A percentile compares a stretch with the other conserved stretches of the same genome.
Evolutionary conservation across 1,284 basidiomycete genomes (phyloP).

Genomic region (Rhodotorula sp.): DNA sequence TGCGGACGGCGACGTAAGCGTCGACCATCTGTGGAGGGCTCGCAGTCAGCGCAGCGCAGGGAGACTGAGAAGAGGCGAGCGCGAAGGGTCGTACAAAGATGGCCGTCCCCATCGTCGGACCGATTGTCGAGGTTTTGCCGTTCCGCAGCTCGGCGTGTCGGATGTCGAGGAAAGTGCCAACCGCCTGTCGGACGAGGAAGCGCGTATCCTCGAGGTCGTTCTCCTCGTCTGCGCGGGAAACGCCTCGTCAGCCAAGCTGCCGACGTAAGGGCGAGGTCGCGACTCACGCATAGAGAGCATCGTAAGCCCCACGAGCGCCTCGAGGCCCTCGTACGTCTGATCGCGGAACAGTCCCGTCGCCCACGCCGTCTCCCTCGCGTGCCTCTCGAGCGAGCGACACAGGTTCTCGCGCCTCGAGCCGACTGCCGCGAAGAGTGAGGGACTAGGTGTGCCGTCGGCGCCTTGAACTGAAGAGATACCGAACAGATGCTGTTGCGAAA

Average conservation of each 20-base stretch:
- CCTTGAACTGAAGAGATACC: slow-evolving; percentile 13
- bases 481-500: slow-evolving; percentile 12
- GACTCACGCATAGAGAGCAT: slow-evolving; percentile 19
- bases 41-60: background rate
- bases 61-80: too few relatives aligned
- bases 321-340: slow-evolving; percentile 11
- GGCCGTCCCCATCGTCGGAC: slow-evolving; percentile 6
- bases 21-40: slow-evolving; percentile 15
- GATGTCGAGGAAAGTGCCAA: slow-evolving; percentile 29
- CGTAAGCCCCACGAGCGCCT: slow-evolving; percentile 17
- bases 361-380: slow-evolving; percentile 28
- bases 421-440: slow-evolving; percentile 7
- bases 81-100: slow-evolving; percentile 15
- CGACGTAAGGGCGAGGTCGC: fast-evolving
- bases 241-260: background rate
- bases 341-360: slow-evolving; percentile 8
- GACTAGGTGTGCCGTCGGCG: slow-evolving; percentile 14
- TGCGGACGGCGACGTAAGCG: slow-evolving; percentile 8
- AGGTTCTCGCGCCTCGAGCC: slow-evolving; percentile 18
- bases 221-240: slow-evolving; percentile 24
- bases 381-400: slow-evolving; percentile 7
- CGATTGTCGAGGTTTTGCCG: background rate
- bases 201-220: slow-evolving; percentile 14
- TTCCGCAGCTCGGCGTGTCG: slow-evolving; percentile 7
- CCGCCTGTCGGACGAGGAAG: slow-evolving; percentile 24